phyloP scores from a whole-genome alignment of 495 filamentous ascomycete genomes.

The Daldinia childiae region DNA sequence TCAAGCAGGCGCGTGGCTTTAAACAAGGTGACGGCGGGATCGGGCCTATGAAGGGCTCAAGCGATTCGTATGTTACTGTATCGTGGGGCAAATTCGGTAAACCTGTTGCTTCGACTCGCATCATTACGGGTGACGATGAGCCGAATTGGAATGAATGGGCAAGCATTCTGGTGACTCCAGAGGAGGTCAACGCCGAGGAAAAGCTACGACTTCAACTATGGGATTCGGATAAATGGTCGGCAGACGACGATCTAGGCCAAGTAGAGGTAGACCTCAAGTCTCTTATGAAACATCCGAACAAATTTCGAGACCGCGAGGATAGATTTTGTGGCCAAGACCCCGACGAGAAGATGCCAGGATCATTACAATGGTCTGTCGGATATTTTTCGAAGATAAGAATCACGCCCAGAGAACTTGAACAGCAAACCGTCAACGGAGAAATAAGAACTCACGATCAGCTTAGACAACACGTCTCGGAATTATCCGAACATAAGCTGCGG shows the following conservation, averaged over 20 bases:
- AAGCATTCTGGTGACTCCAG: constrained; percentile 69
- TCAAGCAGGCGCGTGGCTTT: constrained; percentile 70
- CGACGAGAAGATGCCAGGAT: constrained; percentile 73
- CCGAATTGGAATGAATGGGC: constrained; percentile 76
- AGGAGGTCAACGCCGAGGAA: constrained; percentile 78
- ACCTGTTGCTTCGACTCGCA: constrained; percentile 68
- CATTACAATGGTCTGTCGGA: constrained; percentile 74
- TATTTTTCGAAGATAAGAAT: constrained; percentile 73
- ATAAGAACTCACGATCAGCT: constrained; percentile 63
- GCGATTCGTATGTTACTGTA: constrained; percentile 74
- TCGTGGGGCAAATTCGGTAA: constrained; percentile 82
- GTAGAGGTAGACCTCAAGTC: constrained; percentile 72
- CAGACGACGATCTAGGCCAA: constrained; percentile 77
- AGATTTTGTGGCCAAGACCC: constrained; percentile 66
- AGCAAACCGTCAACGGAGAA: constrained; percentile 62
- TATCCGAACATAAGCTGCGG: constrained; percentile 66
- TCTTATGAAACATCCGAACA: constrained; percentile 65
- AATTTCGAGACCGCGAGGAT: constrained; percentile 66
- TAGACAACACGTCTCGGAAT: constrained; percentile 60
- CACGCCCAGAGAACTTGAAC: constrained; percentile 60
- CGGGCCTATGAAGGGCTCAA: constrained; percentile 65
- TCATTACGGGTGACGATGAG: constrained; percentile 69
- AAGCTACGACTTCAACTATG: constrained; percentile 72
- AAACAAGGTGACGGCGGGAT: constrained; percentile 71
- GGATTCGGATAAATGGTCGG: constrained; percentile 74